Percentiles rank a stretch among this genome's conserved stretches.
Evolutionary conservation across 1,139 yeast species (phyloP).

Genomic region (Magnusiomyces clavatus): DNA sequence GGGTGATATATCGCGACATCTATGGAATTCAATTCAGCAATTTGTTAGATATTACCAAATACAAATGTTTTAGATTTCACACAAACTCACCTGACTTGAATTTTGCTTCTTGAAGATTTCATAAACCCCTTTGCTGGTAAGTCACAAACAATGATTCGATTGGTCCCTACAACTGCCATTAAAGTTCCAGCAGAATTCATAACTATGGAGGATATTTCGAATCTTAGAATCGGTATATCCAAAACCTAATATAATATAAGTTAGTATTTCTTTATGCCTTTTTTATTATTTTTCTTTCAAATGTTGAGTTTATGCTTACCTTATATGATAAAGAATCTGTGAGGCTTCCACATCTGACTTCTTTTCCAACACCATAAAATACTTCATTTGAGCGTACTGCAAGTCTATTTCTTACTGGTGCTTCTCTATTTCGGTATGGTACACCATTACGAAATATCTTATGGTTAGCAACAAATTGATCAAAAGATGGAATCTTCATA

Average conservation of each 20-base stretch:
- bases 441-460: neutral
- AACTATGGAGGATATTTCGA: slow-evolving; percentile 24
- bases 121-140: slow-evolving; percentile 29
- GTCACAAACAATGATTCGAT: slow-evolving; percentile 29
- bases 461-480: neutral
- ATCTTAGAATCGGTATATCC: slow-evolving; percentile 26
- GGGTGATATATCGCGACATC: slow-evolving; percentile 21
- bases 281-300: slow-evolving; percentile 17
- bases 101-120: slow-evolving; percentile 16
- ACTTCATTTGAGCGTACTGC: slow-evolving; percentile 23
- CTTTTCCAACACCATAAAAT: slow-evolving; percentile 25
- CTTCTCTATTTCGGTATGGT: neutral
- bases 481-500: slow-evolving; percentile 1
- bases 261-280: slow-evolving; percentile 12
- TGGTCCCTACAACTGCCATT: slow-evolving; percentile 35
- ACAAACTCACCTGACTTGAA: slow-evolving; percentile 7
- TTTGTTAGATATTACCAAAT: slow-evolving; percentile 7
- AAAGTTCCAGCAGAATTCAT: slow-evolving; percentile 38
- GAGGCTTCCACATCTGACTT: slow-evolving; percentile 26
- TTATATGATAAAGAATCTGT: slow-evolving; percentile 15
- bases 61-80: neutral
- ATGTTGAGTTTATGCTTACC: slow-evolving; percentile 24
- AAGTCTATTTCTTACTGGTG: slow-evolving; percentile 2
- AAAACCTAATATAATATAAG: neutral
- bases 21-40: slow-evolving; percentile 6